phyloP scores from a whole-genome alignment of 2,329 filamentous ascomycete species.

The Malbranchea zuffiana region DNA sequence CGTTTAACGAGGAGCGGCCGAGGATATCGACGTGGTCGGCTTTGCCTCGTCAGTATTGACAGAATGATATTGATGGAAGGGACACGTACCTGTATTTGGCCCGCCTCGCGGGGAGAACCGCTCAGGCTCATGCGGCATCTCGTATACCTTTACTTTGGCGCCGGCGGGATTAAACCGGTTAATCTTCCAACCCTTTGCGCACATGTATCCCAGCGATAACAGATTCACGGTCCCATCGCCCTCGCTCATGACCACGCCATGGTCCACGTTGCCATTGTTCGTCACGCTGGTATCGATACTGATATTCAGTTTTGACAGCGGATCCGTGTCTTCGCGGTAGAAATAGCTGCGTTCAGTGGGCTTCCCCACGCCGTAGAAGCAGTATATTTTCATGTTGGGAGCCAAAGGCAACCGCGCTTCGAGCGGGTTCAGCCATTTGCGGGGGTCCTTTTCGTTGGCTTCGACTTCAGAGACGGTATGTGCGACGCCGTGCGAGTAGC shows the following conservation, averaged over 20 bases:
- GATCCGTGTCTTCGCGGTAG: constrained; percentile 63
- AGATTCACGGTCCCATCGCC: constrained; percentile 93
- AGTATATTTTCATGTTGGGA: constrained; percentile 86
- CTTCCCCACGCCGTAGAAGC: constrained; percentile 92
- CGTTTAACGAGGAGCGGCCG: constrained; percentile 77
- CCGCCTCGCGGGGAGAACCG: constrained; percentile 71
- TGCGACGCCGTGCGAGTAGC: constrained; percentile 83
- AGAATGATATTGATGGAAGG: background rate
- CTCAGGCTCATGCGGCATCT: constrained; percentile 96
- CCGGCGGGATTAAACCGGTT: constrained; percentile 86
- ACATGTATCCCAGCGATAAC: constrained; percentile 93
- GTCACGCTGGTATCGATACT: constrained; percentile 44
- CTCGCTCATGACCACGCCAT: constrained; percentile 88
- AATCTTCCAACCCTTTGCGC: constrained; percentile 84
- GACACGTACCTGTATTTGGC: constrained; percentile 47
- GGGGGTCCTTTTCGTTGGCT: constrained; percentile 61
- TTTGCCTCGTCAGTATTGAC: constrained; percentile 25
- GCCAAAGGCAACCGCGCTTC: constrained; percentile 79
- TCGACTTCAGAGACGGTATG: constrained; percentile 70
- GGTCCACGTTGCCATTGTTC: constrained; percentile 48
- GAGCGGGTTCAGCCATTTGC: constrained; percentile 94
- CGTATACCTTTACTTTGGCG: constrained; percentile 69
- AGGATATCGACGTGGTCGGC: constrained; percentile 96
- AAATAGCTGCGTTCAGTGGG: constrained; percentile 87
- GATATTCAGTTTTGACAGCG: constrained; percentile 45